A percentile compares a stretch with the other conserved stretches of the same genome.
phyloP scores from a whole-genome alignment of 2,329 filamentous ascomycete genomes.

The Stagonosporopsis cucurbitacearum region DNA sequence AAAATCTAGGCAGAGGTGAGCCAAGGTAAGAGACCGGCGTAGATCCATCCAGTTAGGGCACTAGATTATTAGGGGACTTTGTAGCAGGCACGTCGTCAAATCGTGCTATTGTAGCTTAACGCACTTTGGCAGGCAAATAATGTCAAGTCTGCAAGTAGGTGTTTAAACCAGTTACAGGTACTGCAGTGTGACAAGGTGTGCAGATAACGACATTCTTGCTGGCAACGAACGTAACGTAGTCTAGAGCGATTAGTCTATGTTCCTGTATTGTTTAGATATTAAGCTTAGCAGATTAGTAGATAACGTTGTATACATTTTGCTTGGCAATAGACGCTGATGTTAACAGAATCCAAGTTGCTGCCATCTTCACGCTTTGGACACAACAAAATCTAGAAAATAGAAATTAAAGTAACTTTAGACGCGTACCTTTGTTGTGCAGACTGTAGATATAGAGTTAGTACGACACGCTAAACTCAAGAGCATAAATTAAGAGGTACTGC shows the following conservation, averaged over 20 bases:
- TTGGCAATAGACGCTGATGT: neutral
- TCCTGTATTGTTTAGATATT: neutral
- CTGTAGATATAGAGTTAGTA: neutral
- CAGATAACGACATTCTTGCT: neutral
- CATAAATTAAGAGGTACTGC: neutral
- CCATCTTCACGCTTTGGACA: constrained; percentile 4
- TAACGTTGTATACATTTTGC: neutral
- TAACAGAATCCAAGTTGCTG: constrained; percentile 8
- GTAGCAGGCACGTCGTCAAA: too few species aligned
- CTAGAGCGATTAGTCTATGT: constrained; percentile 12
- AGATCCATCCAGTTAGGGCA: too few species aligned
- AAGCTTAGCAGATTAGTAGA: neutral
- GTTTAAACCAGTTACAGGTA: too few species aligned
- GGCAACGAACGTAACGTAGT: constrained; percentile 16
- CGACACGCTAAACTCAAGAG: constrained; percentile 3
- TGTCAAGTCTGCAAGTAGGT: too few species aligned
- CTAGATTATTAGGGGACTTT: too few species aligned
- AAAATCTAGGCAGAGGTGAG: too few species aligned
- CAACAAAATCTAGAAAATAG: constrained; percentile 1
- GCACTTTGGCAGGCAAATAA: too few species aligned
- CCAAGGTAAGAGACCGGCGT: too few species aligned
- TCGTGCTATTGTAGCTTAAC: too few species aligned
- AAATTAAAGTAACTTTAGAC: constrained; percentile 5
- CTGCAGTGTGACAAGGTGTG: too few species aligned
- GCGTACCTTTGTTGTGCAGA: neutral